phyloP scores from a whole-genome alignment of 2,329 filamentous ascomycete species.

The Cryphonectria nitschkei region DNA sequence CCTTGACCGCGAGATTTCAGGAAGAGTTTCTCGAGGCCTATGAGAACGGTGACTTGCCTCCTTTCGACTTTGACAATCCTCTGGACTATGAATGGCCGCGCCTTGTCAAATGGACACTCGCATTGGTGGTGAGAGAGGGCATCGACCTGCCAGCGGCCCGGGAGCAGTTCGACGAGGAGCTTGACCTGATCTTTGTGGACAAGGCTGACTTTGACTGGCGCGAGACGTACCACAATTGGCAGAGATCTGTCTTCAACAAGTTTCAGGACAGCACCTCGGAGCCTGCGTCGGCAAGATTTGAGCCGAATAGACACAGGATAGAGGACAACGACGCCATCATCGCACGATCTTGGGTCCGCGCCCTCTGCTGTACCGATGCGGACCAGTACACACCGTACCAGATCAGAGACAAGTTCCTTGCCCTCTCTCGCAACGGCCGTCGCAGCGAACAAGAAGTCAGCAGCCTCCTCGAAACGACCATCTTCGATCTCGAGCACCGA shows the following conservation, averaged over 20 bases:
- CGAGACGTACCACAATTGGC: slow-evolving; percentile 59
- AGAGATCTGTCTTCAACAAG: slow-evolving; percentile 60
- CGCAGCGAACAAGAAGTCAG: slow-evolving; percentile 45
- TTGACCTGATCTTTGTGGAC: slow-evolving; percentile 37
- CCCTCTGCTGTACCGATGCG: slow-evolving; percentile 58
- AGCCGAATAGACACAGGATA: slow-evolving; percentile 16
- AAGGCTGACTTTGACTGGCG: slow-evolving; percentile 52
- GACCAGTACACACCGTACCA: slow-evolving; percentile 51
- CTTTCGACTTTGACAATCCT: slow-evolving; percentile 66
- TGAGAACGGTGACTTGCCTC: slow-evolving; percentile 61
- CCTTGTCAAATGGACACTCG: slow-evolving; percentile 69
- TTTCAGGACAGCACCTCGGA: slow-evolving; percentile 58
- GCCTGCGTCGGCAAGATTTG: slow-evolving; percentile 45
- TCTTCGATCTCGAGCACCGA: slow-evolving; percentile 52
- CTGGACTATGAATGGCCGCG: slow-evolving; percentile 69
- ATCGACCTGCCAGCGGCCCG: slow-evolving; percentile 54
- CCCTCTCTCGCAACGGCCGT: slow-evolving; percentile 43
- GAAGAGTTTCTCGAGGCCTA: slow-evolving; percentile 69
- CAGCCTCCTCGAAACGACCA: slow-evolving; percentile 50
- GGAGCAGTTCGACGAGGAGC: slow-evolving; percentile 43
- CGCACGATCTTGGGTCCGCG: slow-evolving; percentile 63
- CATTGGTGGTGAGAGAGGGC: slow-evolving; percentile 51
- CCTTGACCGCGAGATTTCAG: slow-evolving; percentile 66
- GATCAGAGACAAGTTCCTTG: slow-evolving; percentile 56
- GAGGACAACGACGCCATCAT: slow-evolving; percentile 37